phyloP scores from a whole-genome alignment of 2,329 filamentous ascomycete genomes.

The Penicillium nordicum region DNA sequence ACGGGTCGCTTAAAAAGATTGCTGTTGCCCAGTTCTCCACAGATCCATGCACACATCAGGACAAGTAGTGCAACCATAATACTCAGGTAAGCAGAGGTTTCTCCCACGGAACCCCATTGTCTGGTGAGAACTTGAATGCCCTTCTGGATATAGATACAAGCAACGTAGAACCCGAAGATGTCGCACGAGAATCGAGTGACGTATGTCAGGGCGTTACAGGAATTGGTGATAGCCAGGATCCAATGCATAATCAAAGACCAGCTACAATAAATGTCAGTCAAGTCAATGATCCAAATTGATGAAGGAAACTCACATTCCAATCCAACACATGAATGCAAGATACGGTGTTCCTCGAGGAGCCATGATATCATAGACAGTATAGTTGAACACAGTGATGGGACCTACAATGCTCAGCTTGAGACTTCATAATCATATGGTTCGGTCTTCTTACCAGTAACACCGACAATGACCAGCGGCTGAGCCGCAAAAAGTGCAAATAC shows the following conservation, averaged over 20 bases:
- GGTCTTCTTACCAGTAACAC: constrained; percentile 65
- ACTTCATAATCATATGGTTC: background rate
- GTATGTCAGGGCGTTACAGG: constrained; percentile 83
- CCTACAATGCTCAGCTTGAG: constrained; percentile 41
- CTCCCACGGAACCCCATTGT: constrained; percentile 60
- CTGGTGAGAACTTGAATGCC: constrained; percentile 79
- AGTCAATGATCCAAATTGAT: background rate
- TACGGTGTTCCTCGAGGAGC: constrained; percentile 73
- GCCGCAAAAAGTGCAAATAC: constrained; percentile 77
- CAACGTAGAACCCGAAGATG: constrained; percentile 91
- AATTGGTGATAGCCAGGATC: constrained; percentile 77
- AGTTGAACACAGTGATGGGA: constrained; percentile 93
- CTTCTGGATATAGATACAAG: constrained; percentile 88
- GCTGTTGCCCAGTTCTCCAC: constrained; percentile 67
- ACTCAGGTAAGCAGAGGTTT: constrained; percentile 70
- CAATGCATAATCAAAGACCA: constrained; percentile 85
- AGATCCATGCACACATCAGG: constrained; percentile 71
- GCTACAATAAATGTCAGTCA: constrained; percentile 39
- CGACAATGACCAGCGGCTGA: constrained; percentile 85
- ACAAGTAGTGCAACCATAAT: constrained; percentile 74
- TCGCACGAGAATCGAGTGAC: constrained; percentile 91
- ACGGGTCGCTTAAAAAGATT: constrained; percentile 71
- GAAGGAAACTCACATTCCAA: constrained; percentile 62
- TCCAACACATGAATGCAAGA: constrained; percentile 87
- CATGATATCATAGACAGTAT: constrained; percentile 90